Evolutionary conservation across 192 early-diverging fungal genomes (phyloP), one percentile per base, ranked within the genome.

Genomic region (Coemansia guatemalensis): DNA sequence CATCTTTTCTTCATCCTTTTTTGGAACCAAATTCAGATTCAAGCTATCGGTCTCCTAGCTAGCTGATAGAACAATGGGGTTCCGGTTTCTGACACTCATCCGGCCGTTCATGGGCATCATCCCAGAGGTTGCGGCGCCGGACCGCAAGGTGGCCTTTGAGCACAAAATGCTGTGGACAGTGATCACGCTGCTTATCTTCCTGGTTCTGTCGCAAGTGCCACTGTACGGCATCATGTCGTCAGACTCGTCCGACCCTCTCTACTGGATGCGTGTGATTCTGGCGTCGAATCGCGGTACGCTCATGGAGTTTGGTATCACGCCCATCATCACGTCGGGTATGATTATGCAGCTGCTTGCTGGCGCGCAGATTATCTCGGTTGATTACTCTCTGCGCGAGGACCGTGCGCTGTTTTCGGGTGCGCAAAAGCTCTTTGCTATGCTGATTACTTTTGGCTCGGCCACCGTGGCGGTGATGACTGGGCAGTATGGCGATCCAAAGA

Each of bases 151-250:
- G 21, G 93, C 94, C 55, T 99, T 99, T 82, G 85, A 90, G 71
- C 96, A 99, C 83, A 99, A 96, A 84, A 88, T 99, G 72, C 89
- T 98, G 81, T 99, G 98, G 98, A 99, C 98, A 26, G 95, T 92
- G 30, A 95, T 99, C 82, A 99, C 96, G 21, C 87, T 99, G 41
- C 95, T 98, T 82, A 94, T 99, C 70, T 99, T 98, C 88, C 87
- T 99, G 76, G 95, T 99, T 44, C 95, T 94, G 84, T 99, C 98
- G 11, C 98, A 99, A 84, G 94, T 99, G 49, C 98, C 98, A 17
- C 86, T 99, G 60, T 99, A 98, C 83, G 98, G 98, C 62, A 99
- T 99, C 82, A 98, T 99, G 98, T 97, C 96, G 47, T 93, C 92
- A n/a, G 96, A 99, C 69, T 96, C 96, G 14, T 82, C 79, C 20